These are phyloP conservation scores for Prorocentrum cordatum DNA, from an alignment of 169 alveolate genomes.

Conservation along the genomic window DNA sequence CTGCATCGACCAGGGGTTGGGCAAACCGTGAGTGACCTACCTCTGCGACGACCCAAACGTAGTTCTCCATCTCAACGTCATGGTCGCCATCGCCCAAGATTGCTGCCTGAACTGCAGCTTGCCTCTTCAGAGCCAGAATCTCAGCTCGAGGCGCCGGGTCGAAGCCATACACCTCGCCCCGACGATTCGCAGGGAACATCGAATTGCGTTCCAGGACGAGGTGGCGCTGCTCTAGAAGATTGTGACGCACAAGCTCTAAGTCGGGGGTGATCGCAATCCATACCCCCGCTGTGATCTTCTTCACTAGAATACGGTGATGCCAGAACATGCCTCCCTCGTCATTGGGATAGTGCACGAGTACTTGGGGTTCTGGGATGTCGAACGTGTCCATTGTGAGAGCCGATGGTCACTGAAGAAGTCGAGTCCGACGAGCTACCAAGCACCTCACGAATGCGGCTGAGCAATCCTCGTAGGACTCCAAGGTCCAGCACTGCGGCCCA, in stretches of 20 bases:
- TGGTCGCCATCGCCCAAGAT: neutral
- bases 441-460: no score
- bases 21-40: neutral
- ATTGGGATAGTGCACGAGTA: neutral
- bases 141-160: neutral
- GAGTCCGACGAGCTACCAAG: no score
- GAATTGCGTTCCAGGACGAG: neutral
- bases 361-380: neutral
- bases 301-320: slow-evolving; percentile 2
- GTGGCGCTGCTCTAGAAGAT: neutral
- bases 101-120: neutral
- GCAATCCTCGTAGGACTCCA: no score
- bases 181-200: neutral
- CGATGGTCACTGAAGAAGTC: no score
- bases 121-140: neutral
- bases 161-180: neutral
- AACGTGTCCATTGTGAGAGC: no score
- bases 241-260: neutral
- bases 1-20: neutral
- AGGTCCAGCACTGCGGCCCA: no score
- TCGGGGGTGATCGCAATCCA: slow-evolving; percentile 14
- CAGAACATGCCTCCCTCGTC: neutral
- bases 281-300: neutral
- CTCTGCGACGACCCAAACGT: neutral
- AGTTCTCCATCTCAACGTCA: neutral